Base-by-base conservation (phyloP, 1,284 basidiomycete genomes). In the Apiotrichum mycotoxinovorans region DNA sequence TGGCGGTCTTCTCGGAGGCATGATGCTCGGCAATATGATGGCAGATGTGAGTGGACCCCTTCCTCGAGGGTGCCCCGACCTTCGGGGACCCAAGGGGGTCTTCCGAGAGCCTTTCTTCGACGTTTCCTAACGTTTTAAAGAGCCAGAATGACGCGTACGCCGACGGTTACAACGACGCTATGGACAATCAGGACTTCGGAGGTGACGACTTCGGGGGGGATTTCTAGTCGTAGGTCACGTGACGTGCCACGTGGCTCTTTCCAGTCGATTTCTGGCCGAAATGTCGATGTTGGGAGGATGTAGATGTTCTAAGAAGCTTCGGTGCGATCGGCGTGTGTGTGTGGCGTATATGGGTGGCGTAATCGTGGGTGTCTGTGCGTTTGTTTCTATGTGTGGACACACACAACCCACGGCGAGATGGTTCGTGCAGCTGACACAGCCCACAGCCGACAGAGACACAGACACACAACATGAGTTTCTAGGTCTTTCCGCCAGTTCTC, bases 1-100 rank as follows among this genome's bases (percentile, higher is more conserved):
- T 50, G 75, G 74, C 64, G 74, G 73, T 65, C 60, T 76, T 11
- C 58, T 75, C 30, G 74, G 75, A 41, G 75, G 75, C 45, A 75
- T 77, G 74, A 65, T 76, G 66, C 54, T 77, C 47, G 75, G 71
- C 20, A 64, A 72, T 43, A 71, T 72, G 68, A 72, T 74, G 23
- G 30, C 52, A 1, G 64, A 72, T 57, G 68, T 72, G 48, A 66
- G 71, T 65, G 7, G n/a, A 35, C 27, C n/a, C 20, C 15, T n/a
- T n/a, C n/a, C n/a, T n/a, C n/a, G n/a, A n/a, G n/a, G n/a, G n/a
- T n/a, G n/a, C n/a, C n/a, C n/a, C n/a, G n/a, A n/a, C n/a, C n/a
- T n/a, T n/a, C n/a, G n/a, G n/a, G n/a, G n/a, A n/a, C n/a, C n/a
- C n/a, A n/a, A n/a, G n/a, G n/a, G n/a, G n/a, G n/a, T n/a, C n/a